Base-by-base conservation (phyloP, 108 stramenopile species). In the Nannochloropsis salina region DNA sequence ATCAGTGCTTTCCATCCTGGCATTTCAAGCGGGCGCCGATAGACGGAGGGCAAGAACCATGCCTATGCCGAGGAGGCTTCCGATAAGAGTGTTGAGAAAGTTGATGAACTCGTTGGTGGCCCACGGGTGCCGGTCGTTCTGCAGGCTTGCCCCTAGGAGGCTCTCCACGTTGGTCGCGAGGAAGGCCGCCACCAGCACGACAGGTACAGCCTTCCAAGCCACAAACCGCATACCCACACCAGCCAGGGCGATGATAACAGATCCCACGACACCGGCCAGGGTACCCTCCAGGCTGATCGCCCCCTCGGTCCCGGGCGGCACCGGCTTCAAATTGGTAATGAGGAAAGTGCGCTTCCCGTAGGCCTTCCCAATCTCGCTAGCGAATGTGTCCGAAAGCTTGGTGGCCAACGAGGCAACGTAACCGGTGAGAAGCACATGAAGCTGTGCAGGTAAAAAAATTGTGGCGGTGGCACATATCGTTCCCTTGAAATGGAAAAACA, bases 61-160 rank as follows among this genome's bases (percentile, higher is more conserved):
- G 2, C 82, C 88, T 20, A 98, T 95, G 0, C 95, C 95, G 80
- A 96, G 80, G 20, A 44, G 88, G 0, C 95, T 96, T 18, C 96
- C 96, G 82, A 98, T 93, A 80, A 95, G 82, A 10, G 96, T 98
- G 89, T 97, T 97, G 85, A 98, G 85, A 82, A 96, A 95, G 87
- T 98, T 98, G 42, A 98, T 93, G 40, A 97, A 96, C 89, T 98
- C 96, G 87, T 97, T 98, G 2, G 95, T 95, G 87, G 96, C 93
- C 95, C 95, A 98, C 80, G 87, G 84, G 9, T 90, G 90, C 80
- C 93, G 85, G 87, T 93, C 94, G 22, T 93, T 95, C 90, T 97
- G 97, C 82, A 96, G 84, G 0, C 94, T 96, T 5, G 97, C 97
- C 4, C 97, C 97, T 9, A 97, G 91, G 82, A 94, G 83, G 92